Evolutionary conservation across 2,329 filamentous ascomycete genomes (phyloP), one percentile per base, ranked within the genome.

Genomic region (Neonectria sp.): DNA sequence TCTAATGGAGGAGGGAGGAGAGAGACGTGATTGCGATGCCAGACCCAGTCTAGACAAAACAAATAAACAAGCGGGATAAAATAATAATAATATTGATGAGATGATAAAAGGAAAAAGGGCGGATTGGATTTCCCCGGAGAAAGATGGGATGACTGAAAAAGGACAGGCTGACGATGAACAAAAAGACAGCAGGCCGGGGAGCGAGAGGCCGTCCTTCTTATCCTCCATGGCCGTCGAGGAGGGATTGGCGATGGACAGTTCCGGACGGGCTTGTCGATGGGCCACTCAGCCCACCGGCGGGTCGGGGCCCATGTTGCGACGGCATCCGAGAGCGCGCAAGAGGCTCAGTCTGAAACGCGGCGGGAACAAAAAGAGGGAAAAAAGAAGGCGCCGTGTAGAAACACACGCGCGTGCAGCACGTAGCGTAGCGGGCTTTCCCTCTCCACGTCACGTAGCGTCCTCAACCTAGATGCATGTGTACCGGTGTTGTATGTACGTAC

Each of bases 141-240:
- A 59, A 29, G 21, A 60, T 43, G 56, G 60, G 69, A 75, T 68
- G 70, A 74, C 73, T 75, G 71, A 67, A 63, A 68, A 75, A 68
- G 71, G 69, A 73, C 72, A 75, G 74, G 65, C 69, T 71, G 71
- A 69, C 51, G 68, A 74, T 69, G 71, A 70, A 65, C 29, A 63
- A 48, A 46, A 68, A 58, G 55, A 37, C 49, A 63, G 60, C 60
- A 67, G 73, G 73, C 73, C 73, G 70, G 75, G 73, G 73, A 40
- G 62, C 62, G 66, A 56, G 73, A 75, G 73, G 73, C 73, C 73
- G 67, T 73, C n/a, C 73, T 75, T 75, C 73, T 75, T 75, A 75
- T 75, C 71, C 64, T 73, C 63, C 21, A 12, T 17, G 43, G 63
- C 29, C 60, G 64, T 57, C 51, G 53, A 45, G 27, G 46, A 75